Base-by-base conservation (phyloP, 176 grass and related monocot species). In the Hsuehochloa calcarea region DNA sequence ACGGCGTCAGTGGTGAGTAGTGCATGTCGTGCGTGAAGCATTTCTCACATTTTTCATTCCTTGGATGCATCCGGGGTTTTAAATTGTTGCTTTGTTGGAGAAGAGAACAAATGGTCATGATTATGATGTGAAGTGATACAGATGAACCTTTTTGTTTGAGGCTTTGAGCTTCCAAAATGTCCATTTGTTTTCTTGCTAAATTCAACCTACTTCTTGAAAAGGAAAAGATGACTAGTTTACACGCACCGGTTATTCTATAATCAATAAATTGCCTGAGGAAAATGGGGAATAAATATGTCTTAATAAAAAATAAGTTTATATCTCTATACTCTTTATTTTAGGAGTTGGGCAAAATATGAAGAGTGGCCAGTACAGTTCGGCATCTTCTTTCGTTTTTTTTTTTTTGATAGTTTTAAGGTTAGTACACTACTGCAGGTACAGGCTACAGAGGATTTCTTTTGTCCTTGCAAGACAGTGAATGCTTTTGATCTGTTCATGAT, bases 351-450 rank as follows among this genome's bases (percentile, higher is more conserved):
- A 54, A 81, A 89, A 75, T 75, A 23, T 63, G 75, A 61, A 84
- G 29, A 52, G 46, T 37, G 56, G 65, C 14, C 37, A 78, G 13
- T 75, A 55, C 52, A 59, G 34, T 55, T 71, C 22, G 73, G 83
- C 55, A 80, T 37, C 60, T 87, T 68, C 39, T 84, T 58, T 75
- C 15, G 65, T 65, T 73, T 76, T n/a, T n/a, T 69, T 51, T n/a
- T n/a, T 80, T 77, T 80, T 87, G 68, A 58, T 81, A 70, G 70
- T 87, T 91, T 87, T 91, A 91, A 91, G 85, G 89, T 87, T 87
- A 74, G 68, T 84, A 74, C 89, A 64, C 29, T 65, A 37, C 29
- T 56, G 77, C 69, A 26, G 75, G 26, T 56, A 58, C 66, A 34
- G 60, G 31, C 49, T 66, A 23, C 9, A 80, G 50, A 54, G 25